phyloP scores from a whole-genome alignment of 768 basidiomycete genomes.

The Paxillus ammoniavirescens region DNA sequence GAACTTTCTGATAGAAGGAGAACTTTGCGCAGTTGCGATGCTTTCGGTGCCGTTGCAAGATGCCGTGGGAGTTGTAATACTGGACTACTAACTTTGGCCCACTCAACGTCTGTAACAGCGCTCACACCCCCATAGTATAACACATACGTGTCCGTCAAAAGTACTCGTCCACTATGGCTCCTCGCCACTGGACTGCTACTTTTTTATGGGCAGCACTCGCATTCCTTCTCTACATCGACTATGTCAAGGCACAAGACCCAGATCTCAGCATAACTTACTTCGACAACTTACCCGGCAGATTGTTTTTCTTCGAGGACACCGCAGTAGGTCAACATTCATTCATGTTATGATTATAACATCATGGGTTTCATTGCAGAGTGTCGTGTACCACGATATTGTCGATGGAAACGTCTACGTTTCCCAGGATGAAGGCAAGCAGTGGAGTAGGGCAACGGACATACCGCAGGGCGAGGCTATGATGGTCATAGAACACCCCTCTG shows the following conservation, averaged over 20 bases:
- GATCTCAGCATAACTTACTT: constrained; percentile 53
- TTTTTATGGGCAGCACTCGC: constrained; percentile 25
- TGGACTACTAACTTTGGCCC: too few relatives aligned
- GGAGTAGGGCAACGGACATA: constrained; percentile 50
- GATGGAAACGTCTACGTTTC: constrained; percentile 75
- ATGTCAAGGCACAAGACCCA: constrained; percentile 43
- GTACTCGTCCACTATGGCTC: constrained; percentile 25
- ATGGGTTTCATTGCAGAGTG: constrained; percentile 39
- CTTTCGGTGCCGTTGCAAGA: too few relatives aligned
- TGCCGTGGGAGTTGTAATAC: too few relatives aligned
- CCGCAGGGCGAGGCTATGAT: constrained; percentile 57
- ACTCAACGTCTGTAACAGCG: neutral
- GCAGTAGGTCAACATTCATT: constrained; percentile 54
- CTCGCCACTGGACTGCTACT: constrained; percentile 26
- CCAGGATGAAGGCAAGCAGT: constrained; percentile 80
- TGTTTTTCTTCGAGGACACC: constrained; percentile 95
- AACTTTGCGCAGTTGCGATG: too few relatives aligned
- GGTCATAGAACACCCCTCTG: constrained; percentile 85
- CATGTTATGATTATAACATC: neutral
- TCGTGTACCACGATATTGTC: constrained; percentile 79
- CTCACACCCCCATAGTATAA: neutral
- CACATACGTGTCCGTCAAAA: constrained; percentile 11
- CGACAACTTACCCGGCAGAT: constrained; percentile 65
- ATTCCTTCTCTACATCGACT: constrained; percentile 20
- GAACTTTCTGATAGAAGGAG: too few relatives aligned